Evolutionary conservation across 2,329 filamentous ascomycete genomes (phyloP), one percentile per base, ranked within the genome.

Genomic region (Aspergillus sojae): DNA sequence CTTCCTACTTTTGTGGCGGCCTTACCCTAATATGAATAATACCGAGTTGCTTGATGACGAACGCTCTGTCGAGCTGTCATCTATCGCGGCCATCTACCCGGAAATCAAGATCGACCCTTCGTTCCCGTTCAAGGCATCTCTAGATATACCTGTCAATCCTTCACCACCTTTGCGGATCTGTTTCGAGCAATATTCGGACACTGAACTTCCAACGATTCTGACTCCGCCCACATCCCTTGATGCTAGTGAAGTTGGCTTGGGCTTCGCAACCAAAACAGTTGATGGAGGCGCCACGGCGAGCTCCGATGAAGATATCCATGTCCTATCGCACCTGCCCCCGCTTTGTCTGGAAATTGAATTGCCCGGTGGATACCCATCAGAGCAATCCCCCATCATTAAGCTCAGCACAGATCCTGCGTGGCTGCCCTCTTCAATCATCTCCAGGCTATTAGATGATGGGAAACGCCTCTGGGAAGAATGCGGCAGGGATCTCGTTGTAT

Each of bases 1-100:
- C n/a, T 10, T 34, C 23, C 10, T 28, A 28, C 26, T 36, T 21
- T 23, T 45, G 48, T 21, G 28, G 50, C 54, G 39, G 39, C 43
- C 57, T 64, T 55, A 61, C 57, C 12, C 62, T 34, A 65, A 53
- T 21, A 80, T 81, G 79, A 73, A 76, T 56, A 79, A 80, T 67
- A 69, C 73, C 58, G 70, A 71, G 19, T 61, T 62, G 23, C 62
- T 70, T 26, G 82, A 85, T 14, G 86, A 89, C 71, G 87, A 89
- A 68, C 83, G 87, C 65, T 79, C 81, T 34, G 82, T 88, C 68
- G 87, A 90, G 75, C 78, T 89, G 54, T 82, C 80, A 11, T 83
- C 86, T 28, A 82, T 90, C 62, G 80, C 82, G 52, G 86, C 87
- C 57, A 90, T 90, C 62, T 90, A 82, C 64, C 87, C 87, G 1